Conservation (phyloP, 2,329 filamentous ascomycete genomes). For the Penicillium polonicum region DNA sequence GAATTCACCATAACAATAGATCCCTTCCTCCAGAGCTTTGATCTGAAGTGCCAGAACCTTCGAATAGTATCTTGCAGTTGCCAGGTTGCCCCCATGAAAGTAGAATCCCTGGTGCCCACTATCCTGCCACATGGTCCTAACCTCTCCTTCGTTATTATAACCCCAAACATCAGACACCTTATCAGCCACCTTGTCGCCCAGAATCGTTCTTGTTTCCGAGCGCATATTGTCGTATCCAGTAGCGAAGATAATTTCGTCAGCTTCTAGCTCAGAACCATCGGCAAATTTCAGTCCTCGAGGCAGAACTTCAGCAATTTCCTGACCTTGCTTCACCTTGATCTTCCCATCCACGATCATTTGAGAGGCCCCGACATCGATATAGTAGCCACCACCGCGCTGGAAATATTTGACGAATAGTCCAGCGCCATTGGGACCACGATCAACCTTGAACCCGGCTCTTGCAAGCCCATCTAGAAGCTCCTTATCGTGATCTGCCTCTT, state of each 20-base stretch:
- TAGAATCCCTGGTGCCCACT: neutral
- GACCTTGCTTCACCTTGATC: slow-evolving; percentile 64
- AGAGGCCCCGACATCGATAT: neutral
- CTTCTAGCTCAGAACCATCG: neutral
- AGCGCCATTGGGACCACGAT: neutral
- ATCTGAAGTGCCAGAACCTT: neutral
- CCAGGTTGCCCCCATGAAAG: neutral
- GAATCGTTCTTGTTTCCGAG: neutral
- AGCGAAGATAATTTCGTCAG: neutral
- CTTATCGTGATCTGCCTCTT: neutral
- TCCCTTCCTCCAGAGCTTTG: neutral
- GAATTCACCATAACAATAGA: neutral
- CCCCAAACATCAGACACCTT: neutral
- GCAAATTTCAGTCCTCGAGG: slow-evolving; percentile 22
- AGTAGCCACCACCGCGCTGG: neutral
- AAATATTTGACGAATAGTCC: neutral
- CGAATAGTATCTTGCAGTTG: neutral
- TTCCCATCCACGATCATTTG: slow-evolving; percentile 62
- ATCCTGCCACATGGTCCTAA: neutral
- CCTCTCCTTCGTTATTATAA: neutral
- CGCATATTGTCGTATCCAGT: neutral
- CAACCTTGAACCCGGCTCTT: neutral
- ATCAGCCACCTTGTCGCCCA: neutral
- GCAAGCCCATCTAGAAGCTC: neutral
- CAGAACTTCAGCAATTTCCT: slow-evolving; percentile 56